Conservation (phyloP, 163 green algal genomes). For the Botryococcus braunii region DNA sequence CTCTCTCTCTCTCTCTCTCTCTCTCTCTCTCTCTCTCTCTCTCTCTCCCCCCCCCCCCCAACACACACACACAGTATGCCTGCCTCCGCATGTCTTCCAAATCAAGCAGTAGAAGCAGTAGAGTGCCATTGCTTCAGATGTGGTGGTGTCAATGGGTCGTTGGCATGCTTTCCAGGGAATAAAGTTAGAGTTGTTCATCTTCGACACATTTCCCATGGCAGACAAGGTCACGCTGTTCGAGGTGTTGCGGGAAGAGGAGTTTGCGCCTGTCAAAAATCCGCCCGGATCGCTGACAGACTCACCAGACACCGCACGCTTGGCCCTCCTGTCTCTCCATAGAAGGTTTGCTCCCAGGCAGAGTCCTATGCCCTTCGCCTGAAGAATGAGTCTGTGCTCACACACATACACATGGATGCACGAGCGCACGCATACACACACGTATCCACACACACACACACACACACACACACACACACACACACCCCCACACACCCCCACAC, state of each 20-base stretch:
- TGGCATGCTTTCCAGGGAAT: slow-evolving; percentile 65
- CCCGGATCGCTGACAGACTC: slow-evolving; percentile 52
- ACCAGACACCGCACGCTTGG: slow-evolving; percentile 64
- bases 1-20: too few relatives aligned
- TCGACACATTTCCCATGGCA: slow-evolving; percentile 79
- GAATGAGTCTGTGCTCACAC: not conserved
- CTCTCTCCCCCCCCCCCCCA: too few relatives aligned
- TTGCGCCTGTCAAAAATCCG: slow-evolving; percentile 93
- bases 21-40: too few relatives aligned
- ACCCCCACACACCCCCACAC: not conserved
- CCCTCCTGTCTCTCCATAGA: slow-evolving; percentile 58
- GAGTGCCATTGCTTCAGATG: too few relatives aligned
- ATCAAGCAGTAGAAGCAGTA: too few relatives aligned
- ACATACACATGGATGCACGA: not conserved
- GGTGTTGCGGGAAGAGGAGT: slow-evolving; percentile 64
- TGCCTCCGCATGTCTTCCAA: too few relatives aligned
- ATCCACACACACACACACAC: not conserved
- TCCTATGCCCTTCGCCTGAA: not conserved
- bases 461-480: not conserved
- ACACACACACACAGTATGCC: too few relatives aligned
- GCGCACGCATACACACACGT: not conserved
- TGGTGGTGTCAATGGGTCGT: too few relatives aligned
- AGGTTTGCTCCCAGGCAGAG: slow-evolving; percentile 12
- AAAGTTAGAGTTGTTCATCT: slow-evolving; percentile 97
- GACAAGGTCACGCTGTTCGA: slow-evolving; percentile 54